Percentiles rank a stretch among this genome's conserved stretches.
Evolutionary conservation across 768 basidiomycete genomes (phyloP).

Genomic region (Leccinum disarticulatum): DNA sequence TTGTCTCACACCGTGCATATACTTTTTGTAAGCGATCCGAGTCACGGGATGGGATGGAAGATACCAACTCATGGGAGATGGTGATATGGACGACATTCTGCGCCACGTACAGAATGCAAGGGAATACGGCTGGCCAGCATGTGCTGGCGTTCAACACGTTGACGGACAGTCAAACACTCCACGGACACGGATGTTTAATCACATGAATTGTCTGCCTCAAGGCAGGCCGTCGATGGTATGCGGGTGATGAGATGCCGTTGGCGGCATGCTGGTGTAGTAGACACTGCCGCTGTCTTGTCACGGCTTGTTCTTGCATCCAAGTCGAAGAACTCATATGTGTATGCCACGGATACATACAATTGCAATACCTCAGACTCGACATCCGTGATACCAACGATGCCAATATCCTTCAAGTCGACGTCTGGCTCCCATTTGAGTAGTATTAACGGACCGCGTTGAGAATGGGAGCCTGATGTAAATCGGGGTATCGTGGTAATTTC

Average conservation of each 20-base stretch:
- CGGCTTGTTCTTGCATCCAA: slow-evolving; percentile 49
- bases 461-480: slow-evolving; percentile 56
- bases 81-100: slow-evolving; percentile 62
- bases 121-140: slow-evolving; percentile 14
- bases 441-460: slow-evolving; percentile 67
- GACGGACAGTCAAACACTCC: slow-evolving; percentile 11
- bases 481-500: slow-evolving; percentile 47
- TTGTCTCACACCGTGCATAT: slow-evolving; percentile 80
- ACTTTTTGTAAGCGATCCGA: slow-evolving; percentile 72
- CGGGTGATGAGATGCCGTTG: too few relatives aligned
- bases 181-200: not conserved
- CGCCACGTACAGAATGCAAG: slow-evolving; percentile 10
- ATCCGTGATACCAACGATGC: slow-evolving; percentile 50
- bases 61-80: slow-evolving; percentile 71
- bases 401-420: slow-evolving; percentile 64
- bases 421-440: slow-evolving; percentile 81
- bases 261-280: too few relatives aligned
- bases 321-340: slow-evolving; percentile 60
- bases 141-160: slow-evolving; percentile 9
- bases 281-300: slow-evolving; percentile 48
- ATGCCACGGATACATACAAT: slow-evolving; percentile 16
- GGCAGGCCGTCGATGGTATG: slow-evolving; percentile 76
- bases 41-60: slow-evolving; percentile 70
- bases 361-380: not conserved
- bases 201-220: not conserved